These are phyloP conservation scores for Rhodotorula glutinis DNA, from an alignment of 1,284 basidiomycete species.

Conservation along the genomic window DNA sequence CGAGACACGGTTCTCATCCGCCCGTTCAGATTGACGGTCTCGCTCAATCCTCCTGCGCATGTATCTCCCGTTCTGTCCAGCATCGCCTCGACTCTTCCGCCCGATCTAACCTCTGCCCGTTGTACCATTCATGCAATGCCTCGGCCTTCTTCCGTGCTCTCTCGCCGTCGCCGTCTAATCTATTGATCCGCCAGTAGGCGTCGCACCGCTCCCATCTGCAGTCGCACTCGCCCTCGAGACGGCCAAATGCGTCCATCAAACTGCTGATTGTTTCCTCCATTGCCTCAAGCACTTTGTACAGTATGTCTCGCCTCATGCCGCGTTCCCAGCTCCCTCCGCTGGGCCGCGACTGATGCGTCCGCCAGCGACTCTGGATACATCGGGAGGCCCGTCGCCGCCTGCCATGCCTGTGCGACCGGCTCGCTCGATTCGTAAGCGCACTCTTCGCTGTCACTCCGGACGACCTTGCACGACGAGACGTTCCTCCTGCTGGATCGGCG, in stretches of 20 bases:
- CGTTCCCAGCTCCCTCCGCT: background rate
- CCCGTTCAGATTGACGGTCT: too few relatives aligned
- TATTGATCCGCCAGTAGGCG: too few relatives aligned
- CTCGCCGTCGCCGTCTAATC: too few relatives aligned
- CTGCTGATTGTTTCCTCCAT: background rate
- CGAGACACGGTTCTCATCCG: too few relatives aligned
- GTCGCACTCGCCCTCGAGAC: too few relatives aligned
- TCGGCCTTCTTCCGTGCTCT: background rate
- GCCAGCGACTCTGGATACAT: background rate
- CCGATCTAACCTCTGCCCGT: background rate
- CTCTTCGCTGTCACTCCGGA: background rate
- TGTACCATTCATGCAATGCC: background rate
- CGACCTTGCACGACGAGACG: too few relatives aligned
- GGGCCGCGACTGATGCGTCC: background rate
- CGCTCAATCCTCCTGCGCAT: too few relatives aligned
- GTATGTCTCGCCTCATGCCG: too few relatives aligned
- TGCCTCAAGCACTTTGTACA: background rate
- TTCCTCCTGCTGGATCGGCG: too few relatives aligned
- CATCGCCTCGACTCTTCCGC: background rate
- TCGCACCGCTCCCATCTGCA: too few relatives aligned
- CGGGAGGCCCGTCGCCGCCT: background rate
- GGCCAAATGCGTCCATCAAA: too few relatives aligned
- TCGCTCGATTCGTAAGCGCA: too few relatives aligned
- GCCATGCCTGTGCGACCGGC: background rate
- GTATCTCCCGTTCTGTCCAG: background rate